A percentile compares a stretch with the other conserved stretches of the same genome.
phyloP scores from a whole-genome alignment of 176 grass and related monocot genomes.

The Aegilops bicornis region DNA sequence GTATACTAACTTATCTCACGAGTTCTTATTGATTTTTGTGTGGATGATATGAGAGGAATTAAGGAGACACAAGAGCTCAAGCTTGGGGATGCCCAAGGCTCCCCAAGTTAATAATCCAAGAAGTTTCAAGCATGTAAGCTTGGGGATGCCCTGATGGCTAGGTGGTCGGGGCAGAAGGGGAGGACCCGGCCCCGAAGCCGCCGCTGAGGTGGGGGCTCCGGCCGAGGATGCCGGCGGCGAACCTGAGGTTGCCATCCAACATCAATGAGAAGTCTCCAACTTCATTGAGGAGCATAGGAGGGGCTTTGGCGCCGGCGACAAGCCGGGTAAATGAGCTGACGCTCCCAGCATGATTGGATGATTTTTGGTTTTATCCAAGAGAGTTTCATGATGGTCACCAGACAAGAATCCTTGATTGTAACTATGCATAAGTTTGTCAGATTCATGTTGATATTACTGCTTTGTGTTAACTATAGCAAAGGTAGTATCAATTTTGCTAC shows the following conservation, averaged over 20 bases:
- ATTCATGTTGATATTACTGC: not conserved
- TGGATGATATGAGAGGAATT: too few species aligned
- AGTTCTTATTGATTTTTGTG: too few species aligned
- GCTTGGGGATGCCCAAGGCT: too few species aligned
- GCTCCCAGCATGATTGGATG: not conserved
- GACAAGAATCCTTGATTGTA: not conserved
- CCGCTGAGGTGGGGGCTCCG: conserved; percentile 29
- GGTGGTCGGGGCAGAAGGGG: not conserved
- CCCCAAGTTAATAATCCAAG: too few species aligned
- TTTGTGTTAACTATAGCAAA: not conserved
- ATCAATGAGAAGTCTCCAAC: conserved; percentile 44
- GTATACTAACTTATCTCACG: too few species aligned
- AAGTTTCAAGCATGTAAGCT: too few species aligned
- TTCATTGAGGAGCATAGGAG: conserved; percentile 41
- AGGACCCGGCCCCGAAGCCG: not conserved
- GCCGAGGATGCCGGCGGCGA: conserved; percentile 33
- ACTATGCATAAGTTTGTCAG: not conserved
- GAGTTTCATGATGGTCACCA: not conserved
- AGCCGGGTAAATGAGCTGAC: conserved; percentile 29
- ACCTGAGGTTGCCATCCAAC: conserved; percentile 38
- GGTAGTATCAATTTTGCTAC: too few species aligned
- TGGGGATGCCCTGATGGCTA: not conserved
- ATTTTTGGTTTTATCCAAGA: too few species aligned
- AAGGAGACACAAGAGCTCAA: too few species aligned
- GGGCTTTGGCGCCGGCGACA: conserved; percentile 22